Evolutionary conservation across 306 rosid genomes (phyloP).

Genomic region (Boehmeria nivea): DNA sequence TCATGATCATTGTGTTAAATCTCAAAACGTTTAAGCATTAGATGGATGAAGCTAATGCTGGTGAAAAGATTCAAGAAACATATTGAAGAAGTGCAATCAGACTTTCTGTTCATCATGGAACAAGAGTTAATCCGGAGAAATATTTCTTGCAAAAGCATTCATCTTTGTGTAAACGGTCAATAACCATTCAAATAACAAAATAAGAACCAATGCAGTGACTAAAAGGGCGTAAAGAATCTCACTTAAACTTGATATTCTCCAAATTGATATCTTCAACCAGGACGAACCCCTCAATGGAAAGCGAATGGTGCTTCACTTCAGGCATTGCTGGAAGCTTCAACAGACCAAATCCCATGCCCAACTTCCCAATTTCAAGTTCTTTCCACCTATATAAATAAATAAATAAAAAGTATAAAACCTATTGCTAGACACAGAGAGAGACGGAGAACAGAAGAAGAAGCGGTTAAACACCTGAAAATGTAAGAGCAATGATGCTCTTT

Average conservation of each 20-base stretch:
- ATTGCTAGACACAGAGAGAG: conserved; percentile 9
- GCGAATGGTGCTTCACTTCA: conserved; percentile 66
- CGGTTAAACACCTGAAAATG: conserved; percentile 58
- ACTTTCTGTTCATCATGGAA: too few relatives aligned
- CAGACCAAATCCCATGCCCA: conserved; percentile 82
- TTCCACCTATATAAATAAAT: conserved; percentile 51
- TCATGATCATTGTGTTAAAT: not conserved
- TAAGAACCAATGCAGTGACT: not conserved
- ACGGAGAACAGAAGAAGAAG: not conserved
- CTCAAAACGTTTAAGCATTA: too few relatives aligned
- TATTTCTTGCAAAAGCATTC: too few relatives aligned
- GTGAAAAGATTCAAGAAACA: too few relatives aligned
- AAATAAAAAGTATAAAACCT: not conserved
- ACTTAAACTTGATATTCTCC: conserved; percentile 74
- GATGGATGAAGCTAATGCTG: too few relatives aligned
- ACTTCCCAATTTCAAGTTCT: conserved; percentile 89
- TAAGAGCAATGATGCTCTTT: conserved; percentile 85
- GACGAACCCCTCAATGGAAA: conserved; percentile 69
- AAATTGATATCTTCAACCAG: conserved; percentile 68
- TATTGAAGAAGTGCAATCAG: too few relatives aligned
- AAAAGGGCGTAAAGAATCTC: conserved; percentile 22
- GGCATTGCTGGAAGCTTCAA: conserved; percentile 83
- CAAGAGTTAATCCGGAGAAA: too few relatives aligned
- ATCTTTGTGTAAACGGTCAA: too few relatives aligned
- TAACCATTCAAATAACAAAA: not conserved